Conservation (phyloP, 139 green algal species). For the Helicosporidium sp. region DNA sequence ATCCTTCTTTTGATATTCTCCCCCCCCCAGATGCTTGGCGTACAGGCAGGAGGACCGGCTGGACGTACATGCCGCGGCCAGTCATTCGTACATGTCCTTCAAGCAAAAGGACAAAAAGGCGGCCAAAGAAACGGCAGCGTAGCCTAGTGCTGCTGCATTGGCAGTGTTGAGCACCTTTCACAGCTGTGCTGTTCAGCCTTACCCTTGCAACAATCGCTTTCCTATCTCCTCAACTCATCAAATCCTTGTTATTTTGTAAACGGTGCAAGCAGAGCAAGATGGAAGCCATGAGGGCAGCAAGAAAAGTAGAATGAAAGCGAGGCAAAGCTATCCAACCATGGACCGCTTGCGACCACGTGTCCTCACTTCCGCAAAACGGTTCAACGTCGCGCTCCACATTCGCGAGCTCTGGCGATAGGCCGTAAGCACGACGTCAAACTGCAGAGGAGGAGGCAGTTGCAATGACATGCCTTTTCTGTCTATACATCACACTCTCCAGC, state of each 20-base stretch:
- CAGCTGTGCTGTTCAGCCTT: too few species aligned
- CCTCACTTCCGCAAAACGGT: constrained; percentile 59
- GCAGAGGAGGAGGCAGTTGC: too few species aligned
- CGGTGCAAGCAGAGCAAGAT: too few species aligned
- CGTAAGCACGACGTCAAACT: constrained; percentile 46
- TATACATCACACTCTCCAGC: too few species aligned
- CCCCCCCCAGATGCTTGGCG: constrained; percentile 31
- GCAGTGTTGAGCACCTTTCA: too few species aligned
- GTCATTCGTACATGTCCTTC: constrained; percentile 42
- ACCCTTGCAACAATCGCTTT: too few species aligned
- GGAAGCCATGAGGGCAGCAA: too few species aligned
- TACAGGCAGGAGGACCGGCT: constrained; percentile 35
- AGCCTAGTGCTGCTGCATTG: too few species aligned
- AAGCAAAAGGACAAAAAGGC: constrained; percentile 11
- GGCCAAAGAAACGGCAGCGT: neutral
- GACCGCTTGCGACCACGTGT: constrained; percentile 53
- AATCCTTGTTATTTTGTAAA: too few species aligned
- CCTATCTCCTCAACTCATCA: too few species aligned
- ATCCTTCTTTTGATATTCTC: neutral
- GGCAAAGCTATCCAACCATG: constrained; percentile 58
- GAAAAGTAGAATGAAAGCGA: too few species aligned
- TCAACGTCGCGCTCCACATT: constrained; percentile 50
- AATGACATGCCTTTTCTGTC: too few species aligned
- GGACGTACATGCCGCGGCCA: constrained; percentile 42
- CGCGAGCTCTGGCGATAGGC: constrained; percentile 43